phyloP scores from a whole-genome alignment of 208 protist genomes.

The Acanthamoeba sp. region DNA sequence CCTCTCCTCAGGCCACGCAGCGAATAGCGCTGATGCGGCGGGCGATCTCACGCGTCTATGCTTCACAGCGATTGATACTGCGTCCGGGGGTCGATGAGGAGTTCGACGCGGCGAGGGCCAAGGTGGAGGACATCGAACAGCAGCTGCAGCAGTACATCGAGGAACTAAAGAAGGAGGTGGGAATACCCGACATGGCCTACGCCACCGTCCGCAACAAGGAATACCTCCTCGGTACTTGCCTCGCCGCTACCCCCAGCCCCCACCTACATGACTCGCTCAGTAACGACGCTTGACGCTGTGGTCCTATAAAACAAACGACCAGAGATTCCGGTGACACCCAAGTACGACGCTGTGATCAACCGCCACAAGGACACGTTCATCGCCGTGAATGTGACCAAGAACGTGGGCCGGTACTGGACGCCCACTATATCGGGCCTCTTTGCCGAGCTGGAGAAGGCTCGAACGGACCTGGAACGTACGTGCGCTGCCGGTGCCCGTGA shows the following conservation, averaged over 20 bases:
- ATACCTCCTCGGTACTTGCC: neutral
- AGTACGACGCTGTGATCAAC: slow-evolving; percentile 12
- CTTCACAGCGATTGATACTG: slow-evolving; percentile 45
- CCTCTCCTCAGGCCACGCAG: too few relatives aligned
- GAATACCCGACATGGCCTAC: neutral
- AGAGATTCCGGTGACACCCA: slow-evolving; percentile 10
- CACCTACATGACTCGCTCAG: neutral
- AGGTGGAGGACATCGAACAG: slow-evolving; percentile 30
- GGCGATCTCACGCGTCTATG: too few relatives aligned
- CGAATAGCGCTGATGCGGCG: too few relatives aligned
- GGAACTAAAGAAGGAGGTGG: neutral
- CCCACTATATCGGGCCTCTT: slow-evolving; percentile 40
- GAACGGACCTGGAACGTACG: slow-evolving; percentile 11
- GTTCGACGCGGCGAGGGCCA: slow-evolving; percentile 5
- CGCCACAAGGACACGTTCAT: neutral
- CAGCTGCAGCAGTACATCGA: slow-evolving; percentile 45
- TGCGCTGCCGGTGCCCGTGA: neutral
- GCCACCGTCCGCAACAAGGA: slow-evolving; percentile 63
- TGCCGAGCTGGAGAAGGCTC: slow-evolving; percentile 49
- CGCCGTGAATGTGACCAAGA: slow-evolving; percentile 61
- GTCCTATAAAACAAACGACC: too few relatives aligned
- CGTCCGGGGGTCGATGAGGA: slow-evolving; percentile 43
- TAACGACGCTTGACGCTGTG: neutral
- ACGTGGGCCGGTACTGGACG: slow-evolving; percentile 49
- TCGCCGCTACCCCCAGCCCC: neutral